These are phyloP conservation scores for Euphorbia tirucalli DNA, from an alignment of 345 rosid species.

Conservation along the genomic window DNA sequence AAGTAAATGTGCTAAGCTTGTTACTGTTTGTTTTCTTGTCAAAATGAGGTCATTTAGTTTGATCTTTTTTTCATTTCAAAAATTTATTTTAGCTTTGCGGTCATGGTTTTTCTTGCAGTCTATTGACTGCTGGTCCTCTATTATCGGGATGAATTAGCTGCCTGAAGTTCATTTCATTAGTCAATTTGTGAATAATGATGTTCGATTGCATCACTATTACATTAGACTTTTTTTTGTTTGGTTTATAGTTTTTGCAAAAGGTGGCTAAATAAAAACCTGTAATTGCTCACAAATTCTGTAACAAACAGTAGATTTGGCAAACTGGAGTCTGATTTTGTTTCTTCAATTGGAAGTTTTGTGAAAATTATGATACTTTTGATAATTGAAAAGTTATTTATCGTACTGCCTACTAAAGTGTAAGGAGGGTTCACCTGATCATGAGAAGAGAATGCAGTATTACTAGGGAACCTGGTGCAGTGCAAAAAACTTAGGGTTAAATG, in stretches of 20 bases:
- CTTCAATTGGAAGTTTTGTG: background rate
- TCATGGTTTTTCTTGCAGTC: background rate
- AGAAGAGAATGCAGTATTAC: background rate
- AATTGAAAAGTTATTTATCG: background rate
- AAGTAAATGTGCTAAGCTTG: conserved; percentile 45
- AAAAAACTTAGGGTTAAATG: background rate
- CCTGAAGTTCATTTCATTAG: background rate
- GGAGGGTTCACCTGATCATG: background rate
- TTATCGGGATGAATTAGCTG: background rate
- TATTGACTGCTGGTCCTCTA: background rate
- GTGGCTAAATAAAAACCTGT: background rate
- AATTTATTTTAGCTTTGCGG: conserved; percentile 7
- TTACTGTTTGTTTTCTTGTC: conserved; percentile 4
- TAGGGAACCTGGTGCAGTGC: background rate
- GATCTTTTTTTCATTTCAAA: conserved; percentile 3
- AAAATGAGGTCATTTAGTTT: conserved; percentile 14
- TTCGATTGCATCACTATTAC: background rate
- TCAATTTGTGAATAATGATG: background rate
- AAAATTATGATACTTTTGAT: too few relatives aligned
- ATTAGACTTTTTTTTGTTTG: background rate
- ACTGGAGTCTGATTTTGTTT: background rate
- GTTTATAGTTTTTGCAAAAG: background rate
- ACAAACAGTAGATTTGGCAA: background rate
- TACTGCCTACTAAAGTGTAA: background rate
- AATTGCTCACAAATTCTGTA: background rate